A percentile compares a stretch with the other conserved stretches of the same genome.
These are phyloP conservation scores for Nakazawaea anatomiae DNA, from an alignment of 805 yeast species.

Conservation along the genomic window DNA sequence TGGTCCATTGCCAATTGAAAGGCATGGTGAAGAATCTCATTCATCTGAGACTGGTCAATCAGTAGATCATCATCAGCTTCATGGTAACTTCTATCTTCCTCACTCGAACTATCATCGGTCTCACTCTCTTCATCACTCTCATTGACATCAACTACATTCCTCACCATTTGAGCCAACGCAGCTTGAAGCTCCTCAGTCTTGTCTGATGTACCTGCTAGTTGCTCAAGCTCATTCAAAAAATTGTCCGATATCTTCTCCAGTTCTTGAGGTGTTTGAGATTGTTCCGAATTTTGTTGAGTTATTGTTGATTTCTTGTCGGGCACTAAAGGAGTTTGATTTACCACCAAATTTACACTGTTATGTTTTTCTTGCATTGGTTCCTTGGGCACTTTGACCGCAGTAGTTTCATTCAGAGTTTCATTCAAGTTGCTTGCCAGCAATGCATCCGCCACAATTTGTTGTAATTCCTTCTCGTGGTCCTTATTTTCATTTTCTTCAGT, in stretches of 20 bases:
- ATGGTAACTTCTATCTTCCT: constrained; percentile 3
- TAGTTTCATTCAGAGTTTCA: too few species aligned
- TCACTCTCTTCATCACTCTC: constrained; percentile 2
- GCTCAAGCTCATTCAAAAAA: constrained; percentile 10
- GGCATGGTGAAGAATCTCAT: constrained; percentile 71
- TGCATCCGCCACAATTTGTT: constrained; percentile 16
- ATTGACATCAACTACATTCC: constrained; percentile 1
- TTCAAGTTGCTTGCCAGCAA: constrained; percentile 2
- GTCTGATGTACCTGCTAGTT: constrained; percentile 6
- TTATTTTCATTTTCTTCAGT: not conserved
- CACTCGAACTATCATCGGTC: constrained; percentile 1
- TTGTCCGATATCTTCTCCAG: constrained; percentile 5
- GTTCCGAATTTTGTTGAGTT: not conserved
- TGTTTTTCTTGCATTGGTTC: not conserved
- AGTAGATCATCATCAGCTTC: constrained; percentile 20
- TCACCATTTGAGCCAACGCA: constrained; percentile 45
- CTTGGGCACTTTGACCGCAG: not conserved
- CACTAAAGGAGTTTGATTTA: too few species aligned
- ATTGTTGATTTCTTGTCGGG: not conserved
- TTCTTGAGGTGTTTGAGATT: not conserved
- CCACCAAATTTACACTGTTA: not conserved
- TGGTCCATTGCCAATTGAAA: constrained; percentile 65
- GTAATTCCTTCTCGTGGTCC: constrained; percentile 15
- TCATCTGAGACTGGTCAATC: constrained; percentile 52
- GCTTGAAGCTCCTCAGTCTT: constrained; percentile 35